phyloP scores from a whole-genome alignment of 306 rosid genomes.

The Gastrolobium bilobum region DNA sequence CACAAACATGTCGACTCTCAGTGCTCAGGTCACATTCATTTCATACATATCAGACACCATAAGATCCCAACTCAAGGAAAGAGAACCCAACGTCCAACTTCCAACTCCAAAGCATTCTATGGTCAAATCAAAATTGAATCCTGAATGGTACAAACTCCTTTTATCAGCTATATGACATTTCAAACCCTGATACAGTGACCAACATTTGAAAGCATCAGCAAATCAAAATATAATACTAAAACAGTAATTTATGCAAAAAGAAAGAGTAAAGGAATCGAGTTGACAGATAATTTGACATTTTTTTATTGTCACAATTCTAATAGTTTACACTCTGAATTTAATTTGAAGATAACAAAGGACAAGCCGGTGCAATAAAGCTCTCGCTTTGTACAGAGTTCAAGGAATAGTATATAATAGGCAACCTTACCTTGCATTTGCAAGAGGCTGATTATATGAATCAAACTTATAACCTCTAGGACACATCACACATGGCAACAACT shows the following conservation, averaged over 20 bases:
- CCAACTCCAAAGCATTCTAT: conserved; percentile 39
- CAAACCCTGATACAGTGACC: conserved; percentile 50
- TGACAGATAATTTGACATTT: not conserved
- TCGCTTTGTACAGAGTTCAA: too few species aligned
- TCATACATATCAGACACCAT: conserved; percentile 35
- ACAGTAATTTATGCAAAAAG: conserved; percentile 19
- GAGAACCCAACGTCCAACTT: conserved; percentile 14
- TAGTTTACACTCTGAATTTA: not conserved
- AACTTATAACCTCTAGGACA: too few species aligned
- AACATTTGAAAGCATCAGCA: conserved; percentile 43
- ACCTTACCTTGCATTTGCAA: too few species aligned
- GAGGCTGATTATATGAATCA: too few species aligned
- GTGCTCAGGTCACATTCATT: conserved; percentile 40
- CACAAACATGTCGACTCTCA: conserved; percentile 19
- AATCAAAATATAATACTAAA: conserved; percentile 35
- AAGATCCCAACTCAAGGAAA: conserved; percentile 25
- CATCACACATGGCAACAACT: too few species aligned
- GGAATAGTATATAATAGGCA: too few species aligned
- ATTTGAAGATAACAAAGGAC: not conserved
- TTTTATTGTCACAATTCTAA: not conserved
- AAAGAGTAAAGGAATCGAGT: not conserved
- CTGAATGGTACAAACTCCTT: conserved; percentile 22
- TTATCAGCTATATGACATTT: conserved; percentile 30
- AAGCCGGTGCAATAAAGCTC: too few species aligned
- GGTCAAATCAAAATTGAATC: conserved; percentile 35